Evolutionary conservation across 148 eudicot genomes (phyloP), one percentile per base, ranked within the genome.

Genomic region (Camellia japonica): DNA sequence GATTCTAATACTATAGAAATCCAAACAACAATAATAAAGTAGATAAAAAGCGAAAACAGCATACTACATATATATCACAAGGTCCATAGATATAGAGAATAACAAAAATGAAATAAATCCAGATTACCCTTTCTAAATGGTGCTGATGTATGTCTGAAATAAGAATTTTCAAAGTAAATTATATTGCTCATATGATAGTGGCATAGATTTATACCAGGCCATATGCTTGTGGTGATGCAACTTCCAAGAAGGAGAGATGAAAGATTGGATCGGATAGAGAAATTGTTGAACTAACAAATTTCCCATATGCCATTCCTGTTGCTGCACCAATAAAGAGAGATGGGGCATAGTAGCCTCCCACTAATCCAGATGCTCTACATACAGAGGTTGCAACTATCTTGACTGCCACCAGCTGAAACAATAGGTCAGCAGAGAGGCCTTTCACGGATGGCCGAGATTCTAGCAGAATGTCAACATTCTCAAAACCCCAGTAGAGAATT

Each of bases 161-260:
- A 43, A 6, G 11, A 13, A 56, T 16, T 30, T 23, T 19, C 6
- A 44, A 38, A 67, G 47, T 30, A 54, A n/a, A 65, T 13, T 49
- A 77, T 51, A 44, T 58, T 78, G 69, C 62, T 23, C 8, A 51
- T 15, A 78, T 68, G 43, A 68, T 38, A 55, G 44, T 12, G 18
- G 20, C 51, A 79, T 62, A 62, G 62, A 71, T 68, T 51, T 58
- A 47, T 93, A 95, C 98, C 97, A 93, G 93, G 85, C 91, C 98
- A 90, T 95, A 95, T 64, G 98, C 97, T 90, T 93, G 96, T 70
- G 98, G 96, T 73, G 97, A 89, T 73, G 98, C 98, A 79, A 95
- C 96, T 83, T 93, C 98, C 84, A 91, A 60, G 79, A 89, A 79
- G 59, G 94, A 76, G 64, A 87, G 79, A 78, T 88, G 90, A 75